Evolutionary conservation across 768 basidiomycete genomes (phyloP).

Genomic region (Amanita pallidorosea): DNA sequence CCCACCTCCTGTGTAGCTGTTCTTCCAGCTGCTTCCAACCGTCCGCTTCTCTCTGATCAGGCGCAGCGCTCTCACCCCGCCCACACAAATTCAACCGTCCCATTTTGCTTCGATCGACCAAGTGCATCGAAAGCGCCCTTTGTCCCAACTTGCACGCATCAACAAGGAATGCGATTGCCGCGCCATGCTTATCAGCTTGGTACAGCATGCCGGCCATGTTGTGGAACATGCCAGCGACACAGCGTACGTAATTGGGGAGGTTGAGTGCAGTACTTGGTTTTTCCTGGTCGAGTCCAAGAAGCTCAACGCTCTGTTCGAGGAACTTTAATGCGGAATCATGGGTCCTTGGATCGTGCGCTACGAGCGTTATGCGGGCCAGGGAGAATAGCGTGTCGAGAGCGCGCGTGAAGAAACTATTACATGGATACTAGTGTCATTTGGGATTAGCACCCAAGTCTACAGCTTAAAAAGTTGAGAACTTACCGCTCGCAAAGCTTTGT

Average conservation of each 20-base stretch:
- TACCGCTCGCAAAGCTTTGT: constrained; percentile 20
- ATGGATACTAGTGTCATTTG: not conserved
- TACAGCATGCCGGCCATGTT: constrained; percentile 64
- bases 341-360: constrained; percentile 29
- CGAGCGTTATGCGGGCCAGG: constrained; percentile 35
- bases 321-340: constrained; percentile 35
- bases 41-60: constrained; percentile 17
- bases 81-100: not conserved
- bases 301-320: constrained; percentile 30
- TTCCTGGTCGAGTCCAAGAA: constrained; percentile 16
- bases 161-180: constrained; percentile 57
- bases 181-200: constrained; percentile 47
- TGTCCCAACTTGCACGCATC: constrained; percentile 48
- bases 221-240: constrained; percentile 62
- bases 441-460: constrained; percentile 7
- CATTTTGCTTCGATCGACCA: constrained; percentile 17
- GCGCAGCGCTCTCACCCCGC: constrained; percentile 1
- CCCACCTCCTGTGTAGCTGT: constrained; percentile 65
- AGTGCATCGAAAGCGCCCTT: constrained; percentile 19
- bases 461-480: constrained; percentile 3
- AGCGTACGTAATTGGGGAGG: constrained; percentile 50
- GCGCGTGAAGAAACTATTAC: constrained; percentile 17
- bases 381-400: constrained; percentile 45
- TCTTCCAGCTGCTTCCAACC: constrained; percentile 55
- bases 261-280: constrained; percentile 5